Conservation (phyloP, 1,284 basidiomycete genomes). For the Naganishia sp. region DNA sequence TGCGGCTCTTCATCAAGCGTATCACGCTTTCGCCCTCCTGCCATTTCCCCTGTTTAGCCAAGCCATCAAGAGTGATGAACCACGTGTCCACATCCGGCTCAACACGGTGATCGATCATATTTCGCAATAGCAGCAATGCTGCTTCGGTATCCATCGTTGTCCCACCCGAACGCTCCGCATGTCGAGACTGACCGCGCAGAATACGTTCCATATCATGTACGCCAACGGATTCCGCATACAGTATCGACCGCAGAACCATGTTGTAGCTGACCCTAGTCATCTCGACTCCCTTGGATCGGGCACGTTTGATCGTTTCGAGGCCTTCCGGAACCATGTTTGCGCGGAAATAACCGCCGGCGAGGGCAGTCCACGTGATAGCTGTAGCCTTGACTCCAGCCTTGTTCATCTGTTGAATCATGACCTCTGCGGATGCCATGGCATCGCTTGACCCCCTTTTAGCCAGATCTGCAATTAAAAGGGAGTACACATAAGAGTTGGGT, state of each 20-base stretch:
- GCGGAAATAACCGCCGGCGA: constrained; percentile 50
- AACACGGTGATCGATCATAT: constrained; percentile 61
- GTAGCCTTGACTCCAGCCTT: constrained; percentile 31
- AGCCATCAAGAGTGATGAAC: constrained; percentile 67
- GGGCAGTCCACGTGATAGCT: constrained; percentile 53
- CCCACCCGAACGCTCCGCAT: constrained; percentile 56
- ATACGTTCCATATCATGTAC: constrained; percentile 37
- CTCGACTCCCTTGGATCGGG: constrained; percentile 61
- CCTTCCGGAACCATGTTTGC: constrained; percentile 49
- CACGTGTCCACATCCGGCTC: constrained; percentile 67
- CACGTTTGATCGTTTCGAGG: constrained; percentile 61
- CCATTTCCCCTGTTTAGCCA: constrained; percentile 63
- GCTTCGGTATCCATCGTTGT: constrained; percentile 49
- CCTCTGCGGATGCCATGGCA: constrained; percentile 65
- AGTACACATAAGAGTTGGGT: constrained; percentile 71
- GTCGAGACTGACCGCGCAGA: neutral
- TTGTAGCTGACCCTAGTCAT: constrained; percentile 70
- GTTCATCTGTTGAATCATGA: constrained; percentile 59
- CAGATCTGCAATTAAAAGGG: constrained; percentile 70
- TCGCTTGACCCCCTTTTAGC: constrained; percentile 61
- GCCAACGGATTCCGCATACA: constrained; percentile 49
- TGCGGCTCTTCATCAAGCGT: constrained; percentile 16
- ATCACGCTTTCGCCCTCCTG: constrained; percentile 56
- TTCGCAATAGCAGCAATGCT: constrained; percentile 9
- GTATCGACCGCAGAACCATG: constrained; percentile 66